Evolutionary conservation across 345 rosid species (phyloP).

Genomic region (Citrus sp.): DNA sequence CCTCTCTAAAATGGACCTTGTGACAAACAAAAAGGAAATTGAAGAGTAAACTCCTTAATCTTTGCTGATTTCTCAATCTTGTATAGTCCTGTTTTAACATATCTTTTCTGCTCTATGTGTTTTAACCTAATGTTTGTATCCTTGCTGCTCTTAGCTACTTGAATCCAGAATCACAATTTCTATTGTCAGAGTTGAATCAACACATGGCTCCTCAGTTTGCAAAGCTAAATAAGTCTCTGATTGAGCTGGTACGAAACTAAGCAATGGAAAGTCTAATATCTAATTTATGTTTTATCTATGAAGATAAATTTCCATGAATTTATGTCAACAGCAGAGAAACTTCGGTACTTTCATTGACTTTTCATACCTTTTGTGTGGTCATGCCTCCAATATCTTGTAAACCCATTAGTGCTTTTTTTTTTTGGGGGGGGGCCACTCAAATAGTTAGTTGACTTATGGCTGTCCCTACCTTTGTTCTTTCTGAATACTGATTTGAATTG

Average conservation of each 20-base stretch:
- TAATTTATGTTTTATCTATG: neutral
- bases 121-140: slow-evolving; percentile 10
- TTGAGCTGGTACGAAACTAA: slow-evolving; percentile 8
- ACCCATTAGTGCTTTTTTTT: no score
- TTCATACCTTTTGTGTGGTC: neutral
- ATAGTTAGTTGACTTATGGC: neutral
- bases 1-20: slow-evolving; percentile 92
- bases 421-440: no score
- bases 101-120: neutral
- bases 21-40: slow-evolving; percentile 62
- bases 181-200: slow-evolving; percentile 71
- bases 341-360: neutral
- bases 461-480: neutral
- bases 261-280: neutral
- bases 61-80: neutral
- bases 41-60: slow-evolving; percentile 46
- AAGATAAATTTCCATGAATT: neutral
- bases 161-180: slow-evolving; percentile 66
- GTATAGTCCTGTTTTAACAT: neutral
- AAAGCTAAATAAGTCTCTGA: slow-evolving; percentile 63
- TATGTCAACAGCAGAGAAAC: neutral
- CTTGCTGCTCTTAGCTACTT: slow-evolving; percentile 48
- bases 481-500: neutral
- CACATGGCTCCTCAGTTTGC: slow-evolving; percentile 79
- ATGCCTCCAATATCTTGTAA: neutral